Evolutionary conservation across 106 monocot species (phyloP).

Genomic region (Xerophyta viscosa): DNA sequence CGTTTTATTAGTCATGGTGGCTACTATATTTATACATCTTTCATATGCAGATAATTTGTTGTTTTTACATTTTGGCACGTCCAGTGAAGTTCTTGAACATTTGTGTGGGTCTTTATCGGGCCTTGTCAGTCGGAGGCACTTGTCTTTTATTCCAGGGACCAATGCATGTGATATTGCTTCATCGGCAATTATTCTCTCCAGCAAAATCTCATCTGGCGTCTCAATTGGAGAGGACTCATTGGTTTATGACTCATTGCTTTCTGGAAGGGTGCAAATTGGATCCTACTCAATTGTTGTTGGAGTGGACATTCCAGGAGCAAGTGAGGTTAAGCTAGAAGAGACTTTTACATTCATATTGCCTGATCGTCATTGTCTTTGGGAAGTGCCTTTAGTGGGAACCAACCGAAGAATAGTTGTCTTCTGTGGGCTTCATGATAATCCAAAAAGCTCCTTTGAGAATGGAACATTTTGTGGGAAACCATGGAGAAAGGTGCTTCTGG

Average conservation of each 20-base stretch:
- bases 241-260: slow-evolving; percentile 84
- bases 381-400: slow-evolving; percentile 64
- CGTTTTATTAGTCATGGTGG: no score
- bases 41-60: slow-evolving; percentile 59
- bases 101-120: slow-evolving; percentile 45
- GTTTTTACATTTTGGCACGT: slow-evolving; percentile 95
- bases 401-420: slow-evolving; percentile 49
- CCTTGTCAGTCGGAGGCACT: slow-evolving; percentile 75
- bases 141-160: slow-evolving; percentile 82
- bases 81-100: slow-evolving; percentile 91
- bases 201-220: slow-evolving; percentile 79
- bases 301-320: slow-evolving; percentile 41
- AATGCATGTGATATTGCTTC: slow-evolving; percentile 82
- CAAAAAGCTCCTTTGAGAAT: slow-evolving; percentile 45
- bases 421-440: slow-evolving; percentile 93
- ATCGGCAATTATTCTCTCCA: slow-evolving; percentile 82
- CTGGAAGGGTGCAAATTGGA: slow-evolving; percentile 85
- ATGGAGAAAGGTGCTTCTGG: slow-evolving; percentile 68
- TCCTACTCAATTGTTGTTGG: slow-evolving; percentile 84
- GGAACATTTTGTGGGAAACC: slow-evolving; percentile 96
- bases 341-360: slow-evolving; percentile 44
- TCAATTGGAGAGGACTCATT: slow-evolving; percentile 85
- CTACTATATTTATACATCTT: not conserved
- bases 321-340: slow-evolving; percentile 2
- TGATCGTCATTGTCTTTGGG: slow-evolving; percentile 86